phyloP scores from a whole-genome alignment of 2,329 filamentous ascomycete genomes.

The Tricladium varicosporioides region DNA sequence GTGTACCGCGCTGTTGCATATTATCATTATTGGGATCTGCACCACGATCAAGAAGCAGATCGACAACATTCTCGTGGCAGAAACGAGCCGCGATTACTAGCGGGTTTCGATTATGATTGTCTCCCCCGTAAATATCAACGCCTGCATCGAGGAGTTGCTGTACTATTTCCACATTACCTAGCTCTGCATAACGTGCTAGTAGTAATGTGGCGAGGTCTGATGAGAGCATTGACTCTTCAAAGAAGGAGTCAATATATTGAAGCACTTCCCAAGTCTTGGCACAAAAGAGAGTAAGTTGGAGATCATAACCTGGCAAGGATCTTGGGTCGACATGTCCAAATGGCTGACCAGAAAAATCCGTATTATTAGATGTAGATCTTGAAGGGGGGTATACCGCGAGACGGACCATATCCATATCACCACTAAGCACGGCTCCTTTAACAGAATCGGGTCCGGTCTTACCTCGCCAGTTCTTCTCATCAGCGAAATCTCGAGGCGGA shows the following conservation, averaged over 20 bases:
- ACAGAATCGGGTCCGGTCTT: conserved; percentile 5
- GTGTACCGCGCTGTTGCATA: neutral
- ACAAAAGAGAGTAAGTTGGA: neutral
- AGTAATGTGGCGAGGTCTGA: neutral
- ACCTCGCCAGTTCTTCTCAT: neutral
- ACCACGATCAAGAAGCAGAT: conserved; percentile 7
- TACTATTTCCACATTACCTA: conserved; percentile 9
- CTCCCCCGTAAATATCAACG: neutral
- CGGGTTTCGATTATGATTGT: neutral
- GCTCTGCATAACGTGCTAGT: neutral
- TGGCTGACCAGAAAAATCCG: conserved; percentile 2
- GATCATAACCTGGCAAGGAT: neutral
- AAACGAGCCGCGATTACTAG: conserved; percentile 4
- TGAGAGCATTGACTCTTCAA: neutral
- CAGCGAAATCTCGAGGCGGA: too few species aligned
- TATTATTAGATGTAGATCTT: neutral
- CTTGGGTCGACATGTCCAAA: neutral
- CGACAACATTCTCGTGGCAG: conserved; percentile 3
- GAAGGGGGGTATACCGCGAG: conserved; percentile 15
- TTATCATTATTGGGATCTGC: conserved; percentile 6
- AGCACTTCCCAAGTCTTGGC: neutral
- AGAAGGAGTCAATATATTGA: conserved; percentile 1
- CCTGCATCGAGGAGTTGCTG: conserved; percentile 10
- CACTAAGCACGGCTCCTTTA: neutral
- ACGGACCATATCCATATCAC: conserved; percentile 11